Percentiles rank a stretch among this genome's conserved stretches.
Evolutionary conservation across 1,139 yeast genomes (phyloP).

Genomic region (Pichia sp.): DNA sequence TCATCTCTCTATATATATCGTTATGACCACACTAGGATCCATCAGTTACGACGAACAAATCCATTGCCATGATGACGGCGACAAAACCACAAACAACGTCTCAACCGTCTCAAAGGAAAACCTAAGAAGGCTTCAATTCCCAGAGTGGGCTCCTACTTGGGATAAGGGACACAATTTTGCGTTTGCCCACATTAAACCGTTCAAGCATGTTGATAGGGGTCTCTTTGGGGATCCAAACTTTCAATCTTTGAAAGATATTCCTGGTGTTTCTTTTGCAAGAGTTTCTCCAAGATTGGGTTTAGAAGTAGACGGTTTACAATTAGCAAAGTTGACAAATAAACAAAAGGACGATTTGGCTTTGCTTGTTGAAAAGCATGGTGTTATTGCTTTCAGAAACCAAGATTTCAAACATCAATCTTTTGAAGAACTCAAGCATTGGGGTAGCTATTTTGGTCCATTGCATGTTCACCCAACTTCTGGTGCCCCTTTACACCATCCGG

Average conservation of each 20-base stretch:
- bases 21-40: constrained; percentile 9
- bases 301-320: constrained; percentile 51
- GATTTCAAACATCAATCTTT: constrained; percentile 55
- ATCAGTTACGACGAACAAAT: constrained; percentile 10
- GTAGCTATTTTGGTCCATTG: constrained; percentile 58
- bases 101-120: constrained; percentile 16
- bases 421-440: constrained; percentile 44
- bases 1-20: no score
- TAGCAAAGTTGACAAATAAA: constrained; percentile 42
- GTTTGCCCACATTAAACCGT: constrained; percentile 31
- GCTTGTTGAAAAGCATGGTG: constrained; percentile 60
- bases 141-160: constrained; percentile 38
- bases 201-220: constrained; percentile 49
- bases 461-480: constrained; percentile 73
- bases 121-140: constrained; percentile 11
- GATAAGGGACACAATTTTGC: constrained; percentile 31
- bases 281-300: constrained; percentile 63
- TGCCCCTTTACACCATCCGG: constrained; percentile 51
- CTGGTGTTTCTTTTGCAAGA: constrained; percentile 25
- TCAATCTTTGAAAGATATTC: constrained; percentile 42
- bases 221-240: constrained; percentile 49
- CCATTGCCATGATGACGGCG: constrained; percentile 11
- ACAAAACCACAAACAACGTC: constrained; percentile 10
- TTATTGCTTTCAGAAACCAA: constrained; percentile 60
- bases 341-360: constrained; percentile 63